phyloP scores from a whole-genome alignment of 169 alveolate genomes.

The Babesia ovis region DNA sequence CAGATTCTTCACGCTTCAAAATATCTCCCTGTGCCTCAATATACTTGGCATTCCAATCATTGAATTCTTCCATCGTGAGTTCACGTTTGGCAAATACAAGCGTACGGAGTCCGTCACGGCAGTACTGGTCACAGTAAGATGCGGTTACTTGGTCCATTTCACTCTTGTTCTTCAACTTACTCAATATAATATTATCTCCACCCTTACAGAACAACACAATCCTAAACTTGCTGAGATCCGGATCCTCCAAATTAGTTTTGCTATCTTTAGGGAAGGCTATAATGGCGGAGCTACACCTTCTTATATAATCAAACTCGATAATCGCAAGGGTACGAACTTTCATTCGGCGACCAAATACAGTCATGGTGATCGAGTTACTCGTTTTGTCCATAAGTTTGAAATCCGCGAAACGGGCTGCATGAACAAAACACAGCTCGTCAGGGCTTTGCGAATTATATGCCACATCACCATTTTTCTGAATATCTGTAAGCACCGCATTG shows the following conservation, averaged over 20 bases:
- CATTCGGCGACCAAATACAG: constrained; percentile 72
- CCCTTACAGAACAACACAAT: constrained; percentile 88
- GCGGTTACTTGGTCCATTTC: constrained; percentile 71
- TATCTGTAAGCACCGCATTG: constrained; percentile 73
- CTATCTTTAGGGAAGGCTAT: constrained; percentile 72
- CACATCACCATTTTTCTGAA: constrained; percentile 21
- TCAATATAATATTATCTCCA: constrained; percentile 90
- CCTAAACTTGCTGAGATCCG: constrained; percentile 53
- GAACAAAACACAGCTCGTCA: constrained; percentile 76
- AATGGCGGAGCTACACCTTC: constrained; percentile 79
- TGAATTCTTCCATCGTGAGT: constrained; percentile 76
- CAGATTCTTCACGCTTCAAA: constrained; percentile 75
- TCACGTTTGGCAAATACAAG: constrained; percentile 90
- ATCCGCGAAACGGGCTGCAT: constrained; percentile 77
- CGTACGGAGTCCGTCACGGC: constrained; percentile 87
- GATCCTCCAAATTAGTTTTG: constrained; percentile 16
- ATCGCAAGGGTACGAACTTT: constrained; percentile 76
- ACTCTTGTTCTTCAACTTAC: constrained; percentile 62
- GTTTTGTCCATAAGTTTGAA: constrained; percentile 70
- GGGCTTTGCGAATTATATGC: constrained; percentile 75
- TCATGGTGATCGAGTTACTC: constrained; percentile 68
- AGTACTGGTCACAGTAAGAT: constrained; percentile 77
- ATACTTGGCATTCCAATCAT: constrained; percentile 74
- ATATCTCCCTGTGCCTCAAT: constrained; percentile 68
- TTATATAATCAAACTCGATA: constrained; percentile 77